phyloP scores from a whole-genome alignment of 805 yeast genomes.

The Pichia cabralensis region DNA sequence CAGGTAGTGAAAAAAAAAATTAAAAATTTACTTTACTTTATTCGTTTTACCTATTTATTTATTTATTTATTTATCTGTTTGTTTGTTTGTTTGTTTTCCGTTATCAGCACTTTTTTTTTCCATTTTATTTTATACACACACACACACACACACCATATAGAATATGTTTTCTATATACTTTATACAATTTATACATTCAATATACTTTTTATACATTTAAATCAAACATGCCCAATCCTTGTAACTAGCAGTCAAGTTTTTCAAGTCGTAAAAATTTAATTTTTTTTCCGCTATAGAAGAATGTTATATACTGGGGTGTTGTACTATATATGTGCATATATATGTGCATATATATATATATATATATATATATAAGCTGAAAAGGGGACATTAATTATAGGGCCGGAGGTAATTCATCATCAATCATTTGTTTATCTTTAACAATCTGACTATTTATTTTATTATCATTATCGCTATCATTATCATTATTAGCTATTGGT shows the following conservation, averaged over 20 bases:
- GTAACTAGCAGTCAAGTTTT: no score
- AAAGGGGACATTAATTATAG: conserved; percentile 11
- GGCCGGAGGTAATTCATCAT: conserved; percentile 27
- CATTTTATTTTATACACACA: not conserved
- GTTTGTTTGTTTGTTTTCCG: not conserved
- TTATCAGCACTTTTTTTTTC: not conserved
- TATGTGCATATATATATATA: not conserved
- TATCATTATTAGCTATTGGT: conserved; percentile 77
- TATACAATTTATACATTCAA: no score
- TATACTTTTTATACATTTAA: no score
- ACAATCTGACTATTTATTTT: not conserved
- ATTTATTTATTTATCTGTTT: not conserved
- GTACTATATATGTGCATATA: not conserved
- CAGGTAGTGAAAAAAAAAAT: no score
- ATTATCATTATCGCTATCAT: conserved; percentile 18
- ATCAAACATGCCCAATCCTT: no score
- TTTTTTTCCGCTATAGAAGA: not conserved
- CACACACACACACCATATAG: no score
- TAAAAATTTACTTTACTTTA: no score
- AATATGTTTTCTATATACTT: no score
- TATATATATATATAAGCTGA: not conserved
- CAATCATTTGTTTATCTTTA: conserved; percentile 8
- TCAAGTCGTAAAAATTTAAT: no score
- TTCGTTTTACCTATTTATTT: not conserved
- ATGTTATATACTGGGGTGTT: not conserved